Conservation (phyloP, 495 filamentous ascomycete genomes). For the Xylaria telfairii region DNA sequence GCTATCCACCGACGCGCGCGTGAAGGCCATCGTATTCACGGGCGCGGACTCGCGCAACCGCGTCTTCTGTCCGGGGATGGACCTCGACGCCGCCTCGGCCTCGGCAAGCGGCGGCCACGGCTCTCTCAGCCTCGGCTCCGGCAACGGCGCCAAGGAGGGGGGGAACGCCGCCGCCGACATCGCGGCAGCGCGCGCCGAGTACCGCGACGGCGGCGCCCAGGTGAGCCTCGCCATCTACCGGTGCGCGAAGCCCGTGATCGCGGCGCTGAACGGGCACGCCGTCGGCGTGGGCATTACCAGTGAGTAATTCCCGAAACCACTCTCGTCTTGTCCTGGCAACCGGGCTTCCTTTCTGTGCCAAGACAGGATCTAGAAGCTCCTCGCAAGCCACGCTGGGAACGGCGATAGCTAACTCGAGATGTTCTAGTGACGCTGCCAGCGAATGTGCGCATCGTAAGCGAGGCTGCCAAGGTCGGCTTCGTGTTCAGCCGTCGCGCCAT, state of each 20-base stretch:
- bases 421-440: constrained; percentile 69
- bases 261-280: constrained; percentile 68
- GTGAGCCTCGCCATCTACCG: constrained; percentile 64
- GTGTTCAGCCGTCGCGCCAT: constrained; percentile 68
- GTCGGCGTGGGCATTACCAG: constrained; percentile 74
- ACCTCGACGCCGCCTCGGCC: constrained; percentile 59
- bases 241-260: constrained; percentile 70
- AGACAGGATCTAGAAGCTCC: too few relatives aligned
- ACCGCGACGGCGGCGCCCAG: constrained; percentile 57
- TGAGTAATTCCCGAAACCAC: too few relatives aligned
- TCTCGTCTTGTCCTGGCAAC: too few relatives aligned
- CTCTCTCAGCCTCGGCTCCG: neutral
- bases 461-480: constrained; percentile 66
- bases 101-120: constrained; percentile 30
- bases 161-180: neutral
- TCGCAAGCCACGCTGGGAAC: too few relatives aligned
- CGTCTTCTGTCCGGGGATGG: constrained; percentile 71
- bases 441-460: constrained; percentile 61
- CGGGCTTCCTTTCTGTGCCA: too few relatives aligned
- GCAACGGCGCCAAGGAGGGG: neutral
- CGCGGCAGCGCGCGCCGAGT: constrained; percentile 24
- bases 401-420: too few relatives aligned
- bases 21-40: constrained; percentile 58
- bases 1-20: constrained; percentile 62
- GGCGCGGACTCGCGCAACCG: constrained; percentile 54